Evolutionary conservation across 1,139 yeast species (phyloP), one percentile per base, ranked within the genome.

Genomic region (Zygoascus hellenicus): DNA sequence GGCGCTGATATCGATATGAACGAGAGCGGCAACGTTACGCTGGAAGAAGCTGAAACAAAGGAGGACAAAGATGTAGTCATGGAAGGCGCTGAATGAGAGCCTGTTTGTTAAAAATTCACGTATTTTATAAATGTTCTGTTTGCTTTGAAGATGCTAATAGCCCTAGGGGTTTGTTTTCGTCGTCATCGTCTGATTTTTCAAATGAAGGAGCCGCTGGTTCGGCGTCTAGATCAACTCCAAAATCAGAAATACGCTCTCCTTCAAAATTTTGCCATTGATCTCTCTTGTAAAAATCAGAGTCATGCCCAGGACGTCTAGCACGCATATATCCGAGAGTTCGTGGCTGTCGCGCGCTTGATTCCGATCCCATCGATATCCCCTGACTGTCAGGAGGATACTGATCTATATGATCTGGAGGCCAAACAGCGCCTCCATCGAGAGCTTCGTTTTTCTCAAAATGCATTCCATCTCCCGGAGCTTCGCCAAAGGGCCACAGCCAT

Each of bases 321-420:
- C 50, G 37, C 47, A 45, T 45, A 19, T 51, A 50, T 4, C 53
- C 53, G 19, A 52, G 42, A 2, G 54, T 52, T 10, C 40, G 32
- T 9, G 55, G 54, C 14, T 42, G 41, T 9, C 51, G 29, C 9
- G 41, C 13, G 6, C 38, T 31, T 13, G 50, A 26, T 4, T 34
- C 29, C 2, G 45, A 16, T 36, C 33, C 22, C 10, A 26, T 7
- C 32, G 28, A 13, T 31, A 19, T 39, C 48, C 15, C 51, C 45
- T 51, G 53, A 55, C 63, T 48, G 44, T 55, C 59, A 44, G 61
- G 51, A 5, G 53, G 55, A 13, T 65, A 74, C 51, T 70, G 74
- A 56, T 79, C 74, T 0, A 81, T 80, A 2, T 88, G 89, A 68
- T 87, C 96, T 1, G 95, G 94, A 0, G 96, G 96, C 95, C 96